Evolutionary conservation across 2,329 filamentous ascomycete genomes (phyloP), one percentile per base, ranked within the genome.

Genomic region (Stagonosporopsis cucurbitacearum): DNA sequence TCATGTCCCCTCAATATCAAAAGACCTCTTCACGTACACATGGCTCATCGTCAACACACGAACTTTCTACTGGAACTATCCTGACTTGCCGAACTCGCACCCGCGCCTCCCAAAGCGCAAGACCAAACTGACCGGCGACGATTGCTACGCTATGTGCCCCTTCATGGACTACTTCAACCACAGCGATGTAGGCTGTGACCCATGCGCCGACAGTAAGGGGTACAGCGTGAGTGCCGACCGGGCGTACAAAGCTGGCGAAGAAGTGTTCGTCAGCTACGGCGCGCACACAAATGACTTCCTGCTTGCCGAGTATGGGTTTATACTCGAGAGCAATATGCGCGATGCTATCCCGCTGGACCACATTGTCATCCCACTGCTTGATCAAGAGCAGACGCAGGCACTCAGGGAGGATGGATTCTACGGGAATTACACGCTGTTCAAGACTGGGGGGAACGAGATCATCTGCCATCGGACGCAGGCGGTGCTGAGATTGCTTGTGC

Each of bases 141-240:
- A 90, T 64, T 84, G 84, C 66, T 85, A 91, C 79, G 85, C 85
- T 9, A 81, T 91, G 62, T 88, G 87, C 72, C 89, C 89, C 0
- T 87, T 90, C 32, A 86, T 88, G 1, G 89, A 92, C 71, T 84
- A 90, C 51, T 88, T 92, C 79, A 92, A 85, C 60, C 83, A 85
- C 59, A 74, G 73, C 13, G 76, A 77, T 23, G 62, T 68, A 13
- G 77, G 77, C 11, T 88, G 85, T 72, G 73, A 78, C 13, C 84
- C 86, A 0, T 68, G 78, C 3, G 84, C 84, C 64, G 77, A 81
- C 41, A 59, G 73, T 1, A 71, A 75, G 1, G 81, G 81, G 6
- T 90, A 86, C 75, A 80, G 78, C 22, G 79, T 90, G 42, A 80
- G 75, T 17, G 81, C 85, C 2, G 75, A 80, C 42, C 72, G 77